Evolutionary conservation across 2,329 filamentous ascomycete species (phyloP), one percentile per base, ranked within the genome.

Genomic region (Cordyceps militaris): DNA sequence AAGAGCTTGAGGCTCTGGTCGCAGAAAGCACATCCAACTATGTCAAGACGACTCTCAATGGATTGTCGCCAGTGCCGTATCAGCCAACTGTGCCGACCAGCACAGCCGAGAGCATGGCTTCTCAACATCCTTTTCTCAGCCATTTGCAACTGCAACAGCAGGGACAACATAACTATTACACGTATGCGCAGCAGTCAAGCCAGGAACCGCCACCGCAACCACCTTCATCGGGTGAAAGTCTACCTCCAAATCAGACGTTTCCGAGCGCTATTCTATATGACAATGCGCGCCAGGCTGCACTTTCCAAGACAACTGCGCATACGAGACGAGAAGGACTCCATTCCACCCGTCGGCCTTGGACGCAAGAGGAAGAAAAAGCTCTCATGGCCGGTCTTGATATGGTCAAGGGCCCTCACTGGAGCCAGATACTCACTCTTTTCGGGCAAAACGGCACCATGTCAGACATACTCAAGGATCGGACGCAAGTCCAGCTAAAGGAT

Each of bases 391-490:
- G 91, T 1, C 81, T 96, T 4, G 91, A 95, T 66, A 84, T 88
- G 69, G 91, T 96, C 48, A 91, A 92, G 68, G 91, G 91, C 0
- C 91, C 91, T 19, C 91, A 96, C 66, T 96, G 91, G 91, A 93
- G 89, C 64, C 91, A 96, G 68, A 96, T 96, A 48, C 76, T 96
- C 13, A 86, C 86, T 1, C 23, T 96, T 43, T 96, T 93, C 68
- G 91, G 91, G 0, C 81, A 84, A 0, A 88, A 87, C 43, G 91
- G 91, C 5, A 88, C 86, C 0, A 83, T 93, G 24, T 92, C 85
- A 48, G 87, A 93, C 64, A 88, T 93, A 24, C 78, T 96, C 21
- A 93, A 92, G 64, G 91, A 96, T 68, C 82, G 91, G 34, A 95
- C 91, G 46, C 91, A 96, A 67, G 91, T 96, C 0, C 91, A 96